A percentile compares a stretch with the other conserved stretches of the same genome.
Conservation (phyloP, 495 filamentous ascomycete genomes). For the Parathielavia hyrcaniae region DNA sequence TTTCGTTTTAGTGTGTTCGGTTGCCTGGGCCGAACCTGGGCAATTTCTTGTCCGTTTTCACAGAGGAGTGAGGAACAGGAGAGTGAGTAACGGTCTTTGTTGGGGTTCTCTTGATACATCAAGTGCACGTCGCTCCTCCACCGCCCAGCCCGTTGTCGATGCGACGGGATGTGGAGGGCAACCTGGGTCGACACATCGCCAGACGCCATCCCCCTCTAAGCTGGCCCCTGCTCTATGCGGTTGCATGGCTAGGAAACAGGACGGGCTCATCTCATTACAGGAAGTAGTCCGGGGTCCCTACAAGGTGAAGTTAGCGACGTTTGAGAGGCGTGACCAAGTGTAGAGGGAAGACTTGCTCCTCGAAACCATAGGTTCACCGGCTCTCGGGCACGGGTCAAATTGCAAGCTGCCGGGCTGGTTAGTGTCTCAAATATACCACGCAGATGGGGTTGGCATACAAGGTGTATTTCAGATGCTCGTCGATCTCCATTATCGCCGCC, state of each 20-base stretch:
- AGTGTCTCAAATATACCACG: neutral
- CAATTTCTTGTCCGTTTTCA: neutral
- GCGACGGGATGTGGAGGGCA: neutral
- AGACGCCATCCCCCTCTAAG: conserved; percentile 4
- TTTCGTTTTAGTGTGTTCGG: no score
- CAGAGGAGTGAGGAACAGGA: neutral
- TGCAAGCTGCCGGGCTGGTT: conserved; percentile 63
- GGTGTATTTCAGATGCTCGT: conserved; percentile 98
- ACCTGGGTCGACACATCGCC: neutral
- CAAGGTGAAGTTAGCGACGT: neutral
- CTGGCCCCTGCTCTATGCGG: conserved; percentile 6
- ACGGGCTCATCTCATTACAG: conserved; percentile 19
- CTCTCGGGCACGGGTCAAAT: conserved; percentile 96
- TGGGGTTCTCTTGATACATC: conserved; percentile 17
- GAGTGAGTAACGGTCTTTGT: neutral
- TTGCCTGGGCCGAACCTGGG: neutral
- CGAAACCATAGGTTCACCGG: conserved; percentile 98
- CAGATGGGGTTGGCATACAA: conserved; percentile 62
- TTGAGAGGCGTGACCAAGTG: neutral
- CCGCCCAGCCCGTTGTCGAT: neutral
- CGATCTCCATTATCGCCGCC: conserved; percentile 99
- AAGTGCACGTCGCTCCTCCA: conserved; percentile 3
- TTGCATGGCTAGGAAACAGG: conserved; percentile 9
- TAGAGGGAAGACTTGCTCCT: conserved; percentile 52
- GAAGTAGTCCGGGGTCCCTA: conserved; percentile 28